These are phyloP conservation scores for Aspergillus novofumigatus DNA, from an alignment of 2,329 filamentous ascomycete genomes.

Conservation along the genomic window DNA sequence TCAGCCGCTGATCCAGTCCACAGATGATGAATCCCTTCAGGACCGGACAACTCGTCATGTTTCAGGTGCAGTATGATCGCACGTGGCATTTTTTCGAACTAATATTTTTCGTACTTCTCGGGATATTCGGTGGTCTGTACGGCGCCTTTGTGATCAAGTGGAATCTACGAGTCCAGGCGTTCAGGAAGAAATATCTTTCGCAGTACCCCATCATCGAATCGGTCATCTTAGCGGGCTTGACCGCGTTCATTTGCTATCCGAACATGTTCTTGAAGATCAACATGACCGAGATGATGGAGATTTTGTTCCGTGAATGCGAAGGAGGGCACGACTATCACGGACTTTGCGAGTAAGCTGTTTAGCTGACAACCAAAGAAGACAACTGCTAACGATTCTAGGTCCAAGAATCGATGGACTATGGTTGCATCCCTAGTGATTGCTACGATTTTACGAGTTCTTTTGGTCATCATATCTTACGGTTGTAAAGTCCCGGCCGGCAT, in stretches of 20 bases:
- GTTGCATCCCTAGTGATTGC: conserved; percentile 73
- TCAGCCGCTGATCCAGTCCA: conserved; percentile 1
- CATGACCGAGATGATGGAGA: conserved; percentile 99
- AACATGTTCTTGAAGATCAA: conserved; percentile 94
- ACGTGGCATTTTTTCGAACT: conserved; percentile 98
- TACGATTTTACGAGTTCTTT: conserved; percentile 71
- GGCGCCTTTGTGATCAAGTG: conserved; percentile 97
- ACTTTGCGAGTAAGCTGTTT: conserved; percentile 66
- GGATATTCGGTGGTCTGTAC: conserved; percentile 89
- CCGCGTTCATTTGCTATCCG: conserved; percentile 91
- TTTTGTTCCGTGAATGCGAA: conserved; percentile 90
- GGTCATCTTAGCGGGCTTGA: conserved; percentile 74
- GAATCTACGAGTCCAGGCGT: conserved; percentile 86
- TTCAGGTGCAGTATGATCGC: conserved; percentile 91
- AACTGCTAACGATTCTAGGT: conserved; percentile 25
- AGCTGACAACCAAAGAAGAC: not conserved
- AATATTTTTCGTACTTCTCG: conserved; percentile 85
- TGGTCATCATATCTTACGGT: conserved; percentile 94
- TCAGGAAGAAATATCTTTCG: conserved; percentile 86
- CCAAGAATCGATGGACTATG: conserved; percentile 70
- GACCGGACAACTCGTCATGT: conserved; percentile 98
- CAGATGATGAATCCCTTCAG: conserved; percentile 94
- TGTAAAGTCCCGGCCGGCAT: conserved; percentile 98
- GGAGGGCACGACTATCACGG: conserved; percentile 83
- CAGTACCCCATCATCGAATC: conserved; percentile 84